A percentile compares a stretch with the other conserved stretches of the same genome.
Evolutionary conservation across 305 asterid species (phyloP).

Genomic region (Fraxinus xanthoxyloides): DNA sequence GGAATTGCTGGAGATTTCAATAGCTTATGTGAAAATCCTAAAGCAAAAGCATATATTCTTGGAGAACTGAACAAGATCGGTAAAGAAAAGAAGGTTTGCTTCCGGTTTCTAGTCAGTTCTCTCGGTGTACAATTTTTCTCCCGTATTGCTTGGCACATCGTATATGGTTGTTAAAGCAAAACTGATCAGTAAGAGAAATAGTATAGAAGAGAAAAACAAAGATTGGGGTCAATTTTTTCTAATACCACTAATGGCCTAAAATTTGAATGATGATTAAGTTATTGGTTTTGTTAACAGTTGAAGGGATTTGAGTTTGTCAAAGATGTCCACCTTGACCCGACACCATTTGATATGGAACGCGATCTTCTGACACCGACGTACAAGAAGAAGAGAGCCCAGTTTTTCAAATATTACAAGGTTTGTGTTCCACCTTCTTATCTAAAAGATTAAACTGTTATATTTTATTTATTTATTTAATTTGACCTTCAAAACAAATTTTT

Average conservation of each 20-base stretch:
- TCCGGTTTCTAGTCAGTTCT: neutral
- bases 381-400: conserved; percentile 75
- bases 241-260: neutral
- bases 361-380: conserved; percentile 77
- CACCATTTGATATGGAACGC: conserved; percentile 84
- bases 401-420: conserved; percentile 70
- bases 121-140: neutral
- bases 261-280: neutral
- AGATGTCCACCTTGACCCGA: conserved; percentile 58
- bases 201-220: neutral
- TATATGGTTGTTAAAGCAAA: neutral
- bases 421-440: neutral
- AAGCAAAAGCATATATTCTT: conserved; percentile 48
- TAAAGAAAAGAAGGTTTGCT: conserved; percentile 64
- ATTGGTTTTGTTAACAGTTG: conserved; percentile 38
- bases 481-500: neutral
- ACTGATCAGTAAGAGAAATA: neutral
- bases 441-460: neutral
- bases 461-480: neutral
- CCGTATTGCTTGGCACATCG: neutral
- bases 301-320: conserved; percentile 83
- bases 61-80: conserved; percentile 56
- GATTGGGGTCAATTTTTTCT: neutral
- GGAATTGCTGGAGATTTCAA: conserved; percentile 43
- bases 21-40: conserved; percentile 49